phyloP scores from a whole-genome alignment of 2,329 filamentous ascomycete species.

The Cercospora citrullina region DNA sequence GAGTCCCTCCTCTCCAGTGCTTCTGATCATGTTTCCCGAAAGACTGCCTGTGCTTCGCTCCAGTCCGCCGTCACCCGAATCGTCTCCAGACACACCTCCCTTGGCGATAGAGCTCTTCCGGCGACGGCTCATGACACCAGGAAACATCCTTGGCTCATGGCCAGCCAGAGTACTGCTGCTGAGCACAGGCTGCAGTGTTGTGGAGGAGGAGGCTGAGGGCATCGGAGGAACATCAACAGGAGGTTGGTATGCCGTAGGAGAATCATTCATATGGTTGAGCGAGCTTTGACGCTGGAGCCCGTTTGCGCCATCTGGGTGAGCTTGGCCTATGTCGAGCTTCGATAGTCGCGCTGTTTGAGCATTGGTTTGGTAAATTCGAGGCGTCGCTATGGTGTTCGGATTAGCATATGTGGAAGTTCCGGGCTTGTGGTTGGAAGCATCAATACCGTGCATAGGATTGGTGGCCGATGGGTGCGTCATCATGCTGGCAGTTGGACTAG shows the following conservation, averaged over 20 bases:
- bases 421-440: conserved; percentile 26
- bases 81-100: conserved; percentile 14
- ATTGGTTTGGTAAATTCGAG: conserved; percentile 31
- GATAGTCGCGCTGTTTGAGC: conserved; percentile 43
- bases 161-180: conserved; percentile 51
- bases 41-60: conserved; percentile 27
- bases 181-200: conserved; percentile 45
- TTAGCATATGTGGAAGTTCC: conserved; percentile 16
- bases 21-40: conserved; percentile 16
- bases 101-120: conserved; percentile 33
- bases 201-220: conserved; percentile 9
- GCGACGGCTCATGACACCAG: conserved; percentile 61
- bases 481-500: conserved; percentile 44
- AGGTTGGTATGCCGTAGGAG: conserved; percentile 18
- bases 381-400: conserved; percentile 36
- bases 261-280: conserved; percentile 15
- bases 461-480: conserved; percentile 44
- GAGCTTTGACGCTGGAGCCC: conserved; percentile 7
- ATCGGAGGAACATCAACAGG: conserved; percentile 10
- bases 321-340: conserved; percentile 34
- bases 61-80: conserved; percentile 22
- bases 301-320: conserved; percentile 32
- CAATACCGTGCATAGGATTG: conserved; percentile 32
- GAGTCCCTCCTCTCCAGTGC: conserved; percentile 16
- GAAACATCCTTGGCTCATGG: conserved; percentile 69